Base-by-base conservation (phyloP, 139 green algal genomes). In the Chlamydomonas sp. region DNA sequence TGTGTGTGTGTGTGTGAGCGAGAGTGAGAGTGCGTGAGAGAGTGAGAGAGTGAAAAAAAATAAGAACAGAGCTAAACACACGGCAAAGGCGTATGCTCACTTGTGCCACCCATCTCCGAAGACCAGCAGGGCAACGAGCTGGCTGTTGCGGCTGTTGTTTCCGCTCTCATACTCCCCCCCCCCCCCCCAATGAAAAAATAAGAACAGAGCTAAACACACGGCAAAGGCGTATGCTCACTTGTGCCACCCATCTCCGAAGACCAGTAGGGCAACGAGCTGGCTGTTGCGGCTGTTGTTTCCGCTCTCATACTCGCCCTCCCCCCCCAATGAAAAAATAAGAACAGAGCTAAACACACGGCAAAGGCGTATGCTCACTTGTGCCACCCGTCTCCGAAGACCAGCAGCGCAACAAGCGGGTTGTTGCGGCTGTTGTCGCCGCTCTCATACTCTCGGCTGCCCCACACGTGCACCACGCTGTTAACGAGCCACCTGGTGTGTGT, bases 381-480 rank as follows among this genome's bases (percentile, higher is more conserved):
- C 61, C 70, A 83, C 48, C 78, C 78, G n/a, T 77, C 88, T 16
- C 88, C 88, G 47, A 89, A 94, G 20, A 84, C 88, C 47, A 92
- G 73, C 33, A 92, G 64, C 0, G 71, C 84, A n/a, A 91, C 81
- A 70, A 74, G 79, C 73, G 62, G 67, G 73, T 74, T 77, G 73
- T 83, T 83, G 28, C 65, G 64, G 35, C 72, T 81, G 48, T 82
- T 69, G 70, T 90, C 83, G 2, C 30, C n/a, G 26, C 39, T 54
- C 39, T 77, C n/a, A 36, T 73, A 77, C 20, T 50, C 20, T 58
- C 49, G 85, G 75, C 29, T 64, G 13, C 87, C 87, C 85, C 86
- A 93, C 10, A 90, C 80, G 77, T 93, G 87, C 16, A 85, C 79
- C 0, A 77, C 84, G 22, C 76, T 87, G 74, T 93, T 93, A 77